A percentile compares a stretch with the other conserved stretches of the same genome.
These are phyloP conservation scores for Aspergillus nanangensis DNA, from an alignment of 495 filamentous ascomycete genomes.

Conservation along the genomic window DNA sequence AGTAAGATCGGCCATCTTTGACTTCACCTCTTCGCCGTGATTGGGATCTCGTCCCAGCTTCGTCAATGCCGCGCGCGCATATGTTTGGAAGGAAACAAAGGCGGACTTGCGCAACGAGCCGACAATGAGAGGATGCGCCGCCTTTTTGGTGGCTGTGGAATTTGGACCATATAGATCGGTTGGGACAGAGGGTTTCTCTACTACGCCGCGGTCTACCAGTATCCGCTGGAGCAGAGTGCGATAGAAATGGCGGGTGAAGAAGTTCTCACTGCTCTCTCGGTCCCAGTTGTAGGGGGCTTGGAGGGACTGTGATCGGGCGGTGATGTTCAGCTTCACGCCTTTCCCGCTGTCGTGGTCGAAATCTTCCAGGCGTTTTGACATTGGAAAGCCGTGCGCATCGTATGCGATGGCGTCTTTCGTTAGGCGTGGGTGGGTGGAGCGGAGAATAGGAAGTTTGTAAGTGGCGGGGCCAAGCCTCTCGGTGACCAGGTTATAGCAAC, in stretches of 20 bases:
- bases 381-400: conserved; percentile 89
- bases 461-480: conserved; percentile 84
- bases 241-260: conserved; percentile 94
- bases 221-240: conserved; percentile 86
- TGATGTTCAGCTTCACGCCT: conserved; percentile 87
- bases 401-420: conserved; percentile 53
- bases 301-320: conserved; percentile 92
- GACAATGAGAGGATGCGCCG: conserved; percentile 71
- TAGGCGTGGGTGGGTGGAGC: conserved; percentile 53
- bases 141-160: conserved; percentile 25
- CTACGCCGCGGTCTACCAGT: conserved; percentile 75
- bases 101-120: conserved; percentile 77
- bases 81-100: conserved; percentile 70
- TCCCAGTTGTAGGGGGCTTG: conserved; percentile 95
- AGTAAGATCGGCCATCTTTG: conserved; percentile 57
- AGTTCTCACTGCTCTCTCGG: conserved; percentile 67
- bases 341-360: conserved; percentile 46
- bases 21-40: conserved; percentile 50
- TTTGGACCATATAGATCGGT: conserved; percentile 30
- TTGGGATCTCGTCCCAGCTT: conserved; percentile 63
- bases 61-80: conserved; percentile 71
- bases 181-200: conserved; percentile 48
- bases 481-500: conserved; percentile 95
- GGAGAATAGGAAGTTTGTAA: conserved; percentile 71
- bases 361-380: conserved; percentile 68